Percentiles rank a stretch among this genome's conserved stretches.
phyloP scores from a whole-genome alignment of 352 stramenopile genomes.

The Pythium folliculosum region DNA sequence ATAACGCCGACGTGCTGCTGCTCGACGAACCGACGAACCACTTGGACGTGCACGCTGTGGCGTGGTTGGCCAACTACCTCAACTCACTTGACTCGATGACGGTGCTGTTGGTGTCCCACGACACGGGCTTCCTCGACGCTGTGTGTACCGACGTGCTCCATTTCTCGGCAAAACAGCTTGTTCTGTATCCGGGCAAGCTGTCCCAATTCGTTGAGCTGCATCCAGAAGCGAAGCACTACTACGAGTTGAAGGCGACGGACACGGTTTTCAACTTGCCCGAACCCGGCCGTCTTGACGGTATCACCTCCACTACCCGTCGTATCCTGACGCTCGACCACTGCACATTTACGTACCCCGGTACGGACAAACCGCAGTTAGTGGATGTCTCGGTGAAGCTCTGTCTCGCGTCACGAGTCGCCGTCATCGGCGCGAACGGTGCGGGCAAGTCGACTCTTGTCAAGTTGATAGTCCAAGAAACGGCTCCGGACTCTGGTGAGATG shows the following conservation, averaged over 20 bases:
- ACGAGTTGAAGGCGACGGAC: conserved; percentile 78
- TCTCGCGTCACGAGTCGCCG: conserved; percentile 78
- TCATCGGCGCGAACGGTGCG: conserved; percentile 90
- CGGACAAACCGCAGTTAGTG: conserved; percentile 58
- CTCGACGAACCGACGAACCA: conserved; percentile 96
- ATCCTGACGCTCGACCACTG: too few species aligned
- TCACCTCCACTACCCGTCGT: conserved; percentile 61
- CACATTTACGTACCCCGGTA: conserved; percentile 53
- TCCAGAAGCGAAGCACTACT: conserved; percentile 89
- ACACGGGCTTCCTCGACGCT: conserved; percentile 97
- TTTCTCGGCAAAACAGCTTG: conserved; percentile 94
- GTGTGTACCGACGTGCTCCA: conserved; percentile 98
- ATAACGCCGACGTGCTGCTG: conserved; percentile 96
- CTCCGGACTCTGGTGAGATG: conserved; percentile 66
- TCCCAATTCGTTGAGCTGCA: conserved; percentile 86
- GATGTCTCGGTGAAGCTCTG: conserved; percentile 75
- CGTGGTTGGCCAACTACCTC: conserved; percentile 93
- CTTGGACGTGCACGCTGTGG: conserved; percentile 92
- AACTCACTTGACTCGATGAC: conserved; percentile 90
- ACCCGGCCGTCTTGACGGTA: conserved; percentile 86
- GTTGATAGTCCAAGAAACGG: conserved; percentile 87
- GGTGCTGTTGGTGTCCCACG: conserved; percentile 90
- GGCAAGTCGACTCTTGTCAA: conserved; percentile 98
- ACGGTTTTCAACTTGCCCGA: conserved; percentile 81
- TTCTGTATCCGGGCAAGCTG: conserved; percentile 89